Conservation (phyloP, 805 yeast genomes). For the Priceomyces castillae region DNA sequence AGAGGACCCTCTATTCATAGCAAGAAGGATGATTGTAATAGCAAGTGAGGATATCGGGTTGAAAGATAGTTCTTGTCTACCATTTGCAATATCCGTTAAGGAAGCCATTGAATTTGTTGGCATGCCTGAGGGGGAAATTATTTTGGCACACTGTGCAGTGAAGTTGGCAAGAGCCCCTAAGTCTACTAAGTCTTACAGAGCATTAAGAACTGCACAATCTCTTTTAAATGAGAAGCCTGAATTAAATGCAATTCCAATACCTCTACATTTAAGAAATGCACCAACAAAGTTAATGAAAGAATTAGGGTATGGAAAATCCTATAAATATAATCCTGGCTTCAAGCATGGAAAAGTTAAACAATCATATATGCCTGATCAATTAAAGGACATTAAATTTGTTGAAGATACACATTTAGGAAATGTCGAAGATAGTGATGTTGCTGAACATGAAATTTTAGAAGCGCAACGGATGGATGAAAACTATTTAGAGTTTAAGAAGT, state of each 20-base stretch:
- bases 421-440: conserved; percentile 17
- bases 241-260: conserved; percentile 62
- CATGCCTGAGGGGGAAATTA: conserved; percentile 88
- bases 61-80: conserved; percentile 76
- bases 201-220: conserved; percentile 65
- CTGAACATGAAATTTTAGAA: conserved; percentile 10
- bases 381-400: conserved; percentile 46
- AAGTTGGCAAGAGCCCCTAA: conserved; percentile 83
- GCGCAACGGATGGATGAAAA: conserved; percentile 14
- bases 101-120: conserved; percentile 89
- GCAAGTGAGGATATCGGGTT: conserved; percentile 95
- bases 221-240: conserved; percentile 57
- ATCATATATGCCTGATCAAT: conserved; percentile 66
- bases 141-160: conserved; percentile 90
- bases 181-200: conserved; percentile 82
- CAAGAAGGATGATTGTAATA: conserved; percentile 87
- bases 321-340: conserved; percentile 86
- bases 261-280: conserved; percentile 86
- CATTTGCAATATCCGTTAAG: conserved; percentile 82
- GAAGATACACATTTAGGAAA: conserved; percentile 57
- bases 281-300: conserved; percentile 91
- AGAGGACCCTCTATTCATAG: conserved; percentile 87
- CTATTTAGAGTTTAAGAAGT: conserved; percentile 17
- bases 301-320: conserved; percentile 77
- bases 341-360: conserved; percentile 72